Conservation (phyloP, 2,329 filamentous ascomycete genomes). For the Beauveria sp. region DNA sequence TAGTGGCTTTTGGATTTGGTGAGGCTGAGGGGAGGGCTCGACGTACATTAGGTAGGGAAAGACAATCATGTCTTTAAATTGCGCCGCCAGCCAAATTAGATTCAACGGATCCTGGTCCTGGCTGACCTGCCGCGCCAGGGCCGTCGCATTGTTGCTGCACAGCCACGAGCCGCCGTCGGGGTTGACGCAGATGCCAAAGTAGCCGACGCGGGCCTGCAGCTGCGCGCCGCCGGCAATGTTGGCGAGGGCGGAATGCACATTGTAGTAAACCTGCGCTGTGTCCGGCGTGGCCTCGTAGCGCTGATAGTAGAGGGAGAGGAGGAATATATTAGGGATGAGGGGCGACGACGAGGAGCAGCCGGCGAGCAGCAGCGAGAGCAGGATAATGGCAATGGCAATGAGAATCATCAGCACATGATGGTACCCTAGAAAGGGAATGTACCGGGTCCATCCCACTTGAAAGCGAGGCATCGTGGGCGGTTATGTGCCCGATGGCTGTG, state of each 20-base stretch:
- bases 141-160: slow-evolving; percentile 94
- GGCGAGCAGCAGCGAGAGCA: slow-evolving; percentile 86
- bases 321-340: slow-evolving; percentile 89
- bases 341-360: slow-evolving; percentile 96
- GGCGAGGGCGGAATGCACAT: slow-evolving; percentile 73
- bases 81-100: slow-evolving; percentile 90
- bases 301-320: slow-evolving; percentile 96
- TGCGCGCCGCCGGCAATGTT: slow-evolving; percentile 83
- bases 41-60: slow-evolving; percentile 92
- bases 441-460: slow-evolving; percentile 29
- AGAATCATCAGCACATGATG: slow-evolving; percentile 95
- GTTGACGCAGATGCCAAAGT: slow-evolving; percentile 96
- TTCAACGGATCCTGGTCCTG: slow-evolving; percentile 95
- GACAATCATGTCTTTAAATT: slow-evolving; percentile 97
- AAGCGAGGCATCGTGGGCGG: slow-evolving; percentile 8
- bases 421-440: slow-evolving; percentile 62
- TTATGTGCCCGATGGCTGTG: not conserved
- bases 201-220: slow-evolving; percentile 87
- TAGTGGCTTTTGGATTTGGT: slow-evolving; percentile 7
- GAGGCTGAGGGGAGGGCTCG: not conserved
- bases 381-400: slow-evolving; percentile 86
- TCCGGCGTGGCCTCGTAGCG: slow-evolving; percentile 74
- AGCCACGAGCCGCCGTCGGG: slow-evolving; percentile 85
- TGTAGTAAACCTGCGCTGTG: slow-evolving; percentile 84
- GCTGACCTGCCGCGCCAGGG: slow-evolving; percentile 79